phyloP scores from a whole-genome alignment of 2,329 filamentous ascomycete genomes.

The Dothideomycetes sp. region DNA sequence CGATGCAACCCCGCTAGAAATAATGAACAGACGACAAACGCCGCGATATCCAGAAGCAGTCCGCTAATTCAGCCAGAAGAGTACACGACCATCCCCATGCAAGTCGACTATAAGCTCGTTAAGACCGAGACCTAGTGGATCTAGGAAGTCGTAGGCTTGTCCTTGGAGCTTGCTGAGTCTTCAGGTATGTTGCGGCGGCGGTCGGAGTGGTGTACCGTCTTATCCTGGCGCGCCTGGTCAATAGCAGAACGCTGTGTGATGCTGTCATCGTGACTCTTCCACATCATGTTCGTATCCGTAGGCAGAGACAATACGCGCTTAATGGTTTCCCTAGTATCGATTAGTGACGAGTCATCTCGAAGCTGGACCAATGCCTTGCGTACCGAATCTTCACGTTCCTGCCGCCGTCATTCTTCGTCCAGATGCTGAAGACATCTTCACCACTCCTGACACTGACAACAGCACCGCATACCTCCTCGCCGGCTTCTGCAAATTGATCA shows the following conservation, averaged over 20 bases:
- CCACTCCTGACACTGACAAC: conserved; percentile 90
- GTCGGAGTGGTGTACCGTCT: conserved; percentile 37
- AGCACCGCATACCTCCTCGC: conserved; percentile 88
- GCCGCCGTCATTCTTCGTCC: conserved; percentile 88
- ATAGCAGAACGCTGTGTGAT: conserved; percentile 86
- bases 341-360: conserved; percentile 14
- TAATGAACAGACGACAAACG: neutral
- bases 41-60: neutral
- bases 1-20: neutral
- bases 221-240: conserved; percentile 84
- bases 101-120: neutral
- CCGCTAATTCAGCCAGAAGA: neutral
- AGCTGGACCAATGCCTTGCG: conserved; percentile 20
- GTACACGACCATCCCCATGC: too few species aligned
- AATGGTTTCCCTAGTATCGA: conserved; percentile 70
- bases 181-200: conserved; percentile 30
- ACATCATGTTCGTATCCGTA: conserved; percentile 79
- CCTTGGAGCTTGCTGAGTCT: conserved; percentile 5
- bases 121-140: neutral
- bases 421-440: conserved; percentile 95
- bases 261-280: conserved; percentile 92
- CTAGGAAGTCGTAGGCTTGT: conserved; percentile 6
- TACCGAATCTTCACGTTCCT: conserved; percentile 94
- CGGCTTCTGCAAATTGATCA: conserved; percentile 85
- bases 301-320: conserved; percentile 82